Conservation (phyloP, 1,284 basidiomycete species). For the Malassezia japonica region DNA sequence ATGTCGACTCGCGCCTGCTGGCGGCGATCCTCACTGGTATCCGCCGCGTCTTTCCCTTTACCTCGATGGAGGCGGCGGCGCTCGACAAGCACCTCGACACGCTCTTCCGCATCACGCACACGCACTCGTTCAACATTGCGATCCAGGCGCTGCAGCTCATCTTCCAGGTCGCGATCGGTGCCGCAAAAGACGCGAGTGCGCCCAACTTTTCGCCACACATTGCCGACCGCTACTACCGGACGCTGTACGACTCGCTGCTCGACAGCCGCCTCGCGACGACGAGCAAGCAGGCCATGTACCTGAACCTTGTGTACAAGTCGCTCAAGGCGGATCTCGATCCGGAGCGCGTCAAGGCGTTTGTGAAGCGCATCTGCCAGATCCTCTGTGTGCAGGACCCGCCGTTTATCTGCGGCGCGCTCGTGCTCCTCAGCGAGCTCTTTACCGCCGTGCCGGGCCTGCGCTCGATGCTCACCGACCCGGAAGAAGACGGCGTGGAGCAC, state of each 20-base stretch:
- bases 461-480: constrained; percentile 56
- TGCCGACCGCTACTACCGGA: constrained; percentile 68
- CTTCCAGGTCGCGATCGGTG: constrained; percentile 59
- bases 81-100: constrained; percentile 83
- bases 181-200: constrained; percentile 8
- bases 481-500: constrained; percentile 52
- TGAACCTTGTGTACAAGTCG: constrained; percentile 88
- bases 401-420: constrained; percentile 79
- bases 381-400: constrained; percentile 68
- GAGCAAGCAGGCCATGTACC: constrained; percentile 92
- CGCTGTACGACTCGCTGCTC: constrained; percentile 77
- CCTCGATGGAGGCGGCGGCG: constrained; percentile 59
- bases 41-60: constrained; percentile 88
- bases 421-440: constrained; percentile 60
- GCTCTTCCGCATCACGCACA: constrained; percentile 89
- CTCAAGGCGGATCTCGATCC: constrained; percentile 66
- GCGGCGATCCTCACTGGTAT: constrained; percentile 88
- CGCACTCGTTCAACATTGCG: constrained; percentile 81
- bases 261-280: constrained; percentile 72
- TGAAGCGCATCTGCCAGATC: constrained; percentile 78
- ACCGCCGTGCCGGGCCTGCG: constrained; percentile 63
- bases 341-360: constrained; percentile 68
- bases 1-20: constrained; percentile 65
- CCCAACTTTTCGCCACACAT: constrained; percentile 46
- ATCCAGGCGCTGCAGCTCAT: constrained; percentile 89